Conservation (phyloP, 371 early-diverging fungal genomes). For the Entomophthora muscae region DNA sequence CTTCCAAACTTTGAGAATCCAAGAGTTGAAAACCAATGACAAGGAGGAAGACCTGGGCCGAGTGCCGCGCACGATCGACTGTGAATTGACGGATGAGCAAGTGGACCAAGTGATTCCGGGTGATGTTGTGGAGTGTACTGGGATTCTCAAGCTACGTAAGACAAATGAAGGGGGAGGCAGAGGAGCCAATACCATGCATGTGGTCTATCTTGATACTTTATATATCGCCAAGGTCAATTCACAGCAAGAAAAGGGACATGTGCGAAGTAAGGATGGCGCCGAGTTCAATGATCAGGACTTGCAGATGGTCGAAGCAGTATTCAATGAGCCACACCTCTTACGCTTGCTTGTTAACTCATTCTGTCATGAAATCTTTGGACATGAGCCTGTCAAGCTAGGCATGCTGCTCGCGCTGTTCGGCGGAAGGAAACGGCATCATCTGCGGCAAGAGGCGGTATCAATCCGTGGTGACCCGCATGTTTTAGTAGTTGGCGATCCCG, state of each 20-base stretch:
- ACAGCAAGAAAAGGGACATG: conserved; percentile 4
- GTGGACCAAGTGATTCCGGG: conserved; percentile 96
- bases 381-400: conserved; percentile 74
- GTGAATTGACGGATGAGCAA: conserved; percentile 86
- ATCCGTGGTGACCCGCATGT: conserved; percentile 33
- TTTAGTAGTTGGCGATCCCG: conserved; percentile 57
- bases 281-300: conserved; percentile 57
- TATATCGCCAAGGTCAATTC: conserved; percentile 27
- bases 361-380: conserved; percentile 95
- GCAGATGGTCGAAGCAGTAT: conserved; percentile 60
- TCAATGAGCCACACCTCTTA: conserved; percentile 49
- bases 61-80: conserved; percentile 92
- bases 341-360: conserved; percentile 69
- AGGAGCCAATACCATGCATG: conserved; percentile 50
- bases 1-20: conserved; percentile 53
- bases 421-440: conserved; percentile 29
- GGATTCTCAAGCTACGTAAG: conserved; percentile 62
- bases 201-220: conserved; percentile 42
- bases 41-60: conserved; percentile 75
- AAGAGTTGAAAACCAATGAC: conserved; percentile 44
- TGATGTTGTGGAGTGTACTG: conserved; percentile 88
- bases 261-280: conserved; percentile 29
- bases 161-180: conserved; percentile 43
- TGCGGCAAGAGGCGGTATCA: conserved; percentile 79
- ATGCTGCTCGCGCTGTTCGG: conserved; percentile 81